Base-by-base conservation (phyloP, 495 filamentous ascomycete species). In the Aspergillus ellipticus region DNA sequence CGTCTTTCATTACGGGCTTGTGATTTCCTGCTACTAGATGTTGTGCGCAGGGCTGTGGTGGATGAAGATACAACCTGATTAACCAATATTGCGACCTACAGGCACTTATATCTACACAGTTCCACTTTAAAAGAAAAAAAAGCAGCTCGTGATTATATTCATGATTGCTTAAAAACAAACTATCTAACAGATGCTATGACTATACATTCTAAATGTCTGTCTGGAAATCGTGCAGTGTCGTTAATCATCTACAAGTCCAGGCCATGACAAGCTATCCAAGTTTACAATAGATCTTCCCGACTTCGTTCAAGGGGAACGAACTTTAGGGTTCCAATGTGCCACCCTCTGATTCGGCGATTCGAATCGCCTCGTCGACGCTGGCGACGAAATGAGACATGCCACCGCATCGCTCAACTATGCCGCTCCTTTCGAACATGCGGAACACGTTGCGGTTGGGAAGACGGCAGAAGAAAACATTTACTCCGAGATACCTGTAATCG, bases 381-480 rank as follows among this genome's bases (percentile, higher is more conserved):
- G 81, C 77, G 15, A 96, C 88, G 71, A 97, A 96, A 64, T 93
- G 85, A 6, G 74, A 62, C 62, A 81, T 73, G 0, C 94, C 88
- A 21, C 94, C 89, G 55, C 85, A 85, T 37, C 82, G 71, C 33
- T 91, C 88, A 15, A 96, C 79, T 62, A 97, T 96, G 19, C 94
- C 92, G 60, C 88, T 92, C 35, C 82, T 74, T 20, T 85, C 76
- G 68, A 97, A 88, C 63, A 89, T 75, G 54, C 79, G 69, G 74
- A 86, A 93, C 0, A 97, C 86, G 13, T 79, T 68, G 42, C 79
- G 80, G 4, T 82, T 78, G 0, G 91, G 87, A 0, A 90, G 80
- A 9, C 93, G 78, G 57, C 87, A 92, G 73, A 98, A 97, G 73
- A 92, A 97, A 2, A 98, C 90, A 4, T 86, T 72, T 1, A 90